Conservation (phyloP, 2,329 filamentous ascomycete genomes). For the Pseudogymnoascus sp. region DNA sequence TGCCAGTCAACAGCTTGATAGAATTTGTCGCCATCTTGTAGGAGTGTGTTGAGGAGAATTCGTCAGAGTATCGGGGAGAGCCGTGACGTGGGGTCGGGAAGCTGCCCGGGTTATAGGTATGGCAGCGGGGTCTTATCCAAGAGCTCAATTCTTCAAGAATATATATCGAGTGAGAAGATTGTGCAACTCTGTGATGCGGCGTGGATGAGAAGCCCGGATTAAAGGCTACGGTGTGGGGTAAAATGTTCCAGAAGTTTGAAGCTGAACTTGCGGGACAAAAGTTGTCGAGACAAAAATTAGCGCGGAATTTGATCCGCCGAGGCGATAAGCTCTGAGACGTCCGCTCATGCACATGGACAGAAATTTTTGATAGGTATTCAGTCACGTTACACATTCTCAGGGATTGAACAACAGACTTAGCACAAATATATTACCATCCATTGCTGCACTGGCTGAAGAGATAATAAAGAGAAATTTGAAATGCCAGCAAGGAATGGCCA, state of each 20-base stretch:
- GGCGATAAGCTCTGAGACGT: constrained; percentile 2
- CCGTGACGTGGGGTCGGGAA: constrained; percentile 1
- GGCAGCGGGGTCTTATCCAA: background rate
- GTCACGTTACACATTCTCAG: background rate
- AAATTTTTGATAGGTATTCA: background rate
- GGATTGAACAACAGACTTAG: background rate
- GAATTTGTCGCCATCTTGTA: constrained; percentile 58
- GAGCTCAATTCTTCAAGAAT: background rate
- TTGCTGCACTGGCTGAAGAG: background rate
- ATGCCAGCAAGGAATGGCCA: background rate
- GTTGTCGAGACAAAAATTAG: constrained; percentile 6
- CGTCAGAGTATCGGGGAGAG: background rate
- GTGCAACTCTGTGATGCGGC: background rate
- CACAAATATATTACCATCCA: background rate
- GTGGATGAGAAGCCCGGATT: constrained; percentile 1
- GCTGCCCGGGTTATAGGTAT: background rate
- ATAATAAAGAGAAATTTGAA: background rate
- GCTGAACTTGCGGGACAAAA: constrained; percentile 6
- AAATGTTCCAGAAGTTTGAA: constrained; percentile 6
- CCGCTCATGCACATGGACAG: background rate
- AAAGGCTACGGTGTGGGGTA: constrained; percentile 3
- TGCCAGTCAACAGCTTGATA: constrained; percentile 67
- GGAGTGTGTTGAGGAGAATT: background rate
- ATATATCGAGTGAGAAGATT: background rate
- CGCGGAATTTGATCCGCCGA: constrained; percentile 6